phyloP scores from a whole-genome alignment of 805 yeast genomes.

The Metschnikowia matae region DNA sequence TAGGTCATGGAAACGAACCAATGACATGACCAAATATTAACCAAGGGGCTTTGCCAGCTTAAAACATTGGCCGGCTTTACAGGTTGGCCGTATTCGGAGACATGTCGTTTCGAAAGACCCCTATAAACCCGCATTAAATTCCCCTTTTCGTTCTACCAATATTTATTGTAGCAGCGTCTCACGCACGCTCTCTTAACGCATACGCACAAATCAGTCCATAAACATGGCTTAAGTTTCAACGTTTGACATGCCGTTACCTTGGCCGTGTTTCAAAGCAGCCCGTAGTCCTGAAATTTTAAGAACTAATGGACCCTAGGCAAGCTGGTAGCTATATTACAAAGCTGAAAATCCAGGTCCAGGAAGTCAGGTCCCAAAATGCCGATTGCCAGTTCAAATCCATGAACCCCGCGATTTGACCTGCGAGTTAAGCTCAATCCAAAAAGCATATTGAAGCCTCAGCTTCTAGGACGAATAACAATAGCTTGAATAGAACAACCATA shows the following conservation, averaged over 20 bases:
- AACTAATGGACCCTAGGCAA: no score
- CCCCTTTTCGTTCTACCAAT: neutral
- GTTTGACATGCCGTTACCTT: neutral
- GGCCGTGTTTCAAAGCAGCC: neutral
- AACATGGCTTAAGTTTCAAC: neutral
- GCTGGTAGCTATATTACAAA: no score
- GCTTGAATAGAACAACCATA: no score
- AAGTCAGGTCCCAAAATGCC: no score
- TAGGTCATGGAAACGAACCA: neutral
- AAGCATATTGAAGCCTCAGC: neutral
- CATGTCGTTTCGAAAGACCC: neutral
- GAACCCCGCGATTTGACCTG: neutral
- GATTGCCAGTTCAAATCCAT: no score
- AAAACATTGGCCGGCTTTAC: no score
- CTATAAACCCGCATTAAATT: neutral
- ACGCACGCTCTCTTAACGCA: neutral
- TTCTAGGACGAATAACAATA: no score
- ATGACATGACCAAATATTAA: neutral
- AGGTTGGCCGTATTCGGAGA: neutral
- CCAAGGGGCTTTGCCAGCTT: neutral
- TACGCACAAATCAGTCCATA: slow-evolving; percentile 4
- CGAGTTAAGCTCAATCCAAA: neutral
- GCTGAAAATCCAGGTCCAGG: no score
- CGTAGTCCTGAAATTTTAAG: neutral
- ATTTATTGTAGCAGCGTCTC: neutral